Evolutionary conservation across 1,284 basidiomycete species (phyloP), one percentile per base, ranked within the genome.

Genomic region (Sanguinoderma infundibulare): DNA sequence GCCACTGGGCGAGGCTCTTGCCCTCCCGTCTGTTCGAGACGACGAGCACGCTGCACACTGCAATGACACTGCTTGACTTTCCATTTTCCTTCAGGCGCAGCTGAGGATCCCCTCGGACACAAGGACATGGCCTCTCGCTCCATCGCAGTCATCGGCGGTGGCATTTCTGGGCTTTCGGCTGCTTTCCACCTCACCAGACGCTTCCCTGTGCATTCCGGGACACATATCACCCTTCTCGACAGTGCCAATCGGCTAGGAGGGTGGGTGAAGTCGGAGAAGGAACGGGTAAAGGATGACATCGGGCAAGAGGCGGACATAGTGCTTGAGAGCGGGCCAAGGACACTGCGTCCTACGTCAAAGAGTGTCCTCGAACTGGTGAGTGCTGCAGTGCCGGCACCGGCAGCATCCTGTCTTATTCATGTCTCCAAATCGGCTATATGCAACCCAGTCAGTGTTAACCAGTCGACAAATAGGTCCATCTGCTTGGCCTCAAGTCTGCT

Each of bases 321-420:
- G 5, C 78, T 96, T 17, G 95, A 98, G 78, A 82, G 84, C 32
- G 95, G 95, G 0, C 95, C 95, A 36, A 79, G 95, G 40, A 95
- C 92, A 17, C 78, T 97, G 24, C 79, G 94, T 35, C 92, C 94
- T 0, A 87, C 87, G 62, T 86, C 90, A 1, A 83, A 84, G 61
- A 78, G 86, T 3, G 79, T 96, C 62, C 77, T 97, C 4, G 91
- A 95, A 70, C 75, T 98, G 74, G 95, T 95, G 72, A 74, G 92
- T 83, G 3, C n/a, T 30, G 39, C n/a, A n/a, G n/a, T n/a, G n/a
- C n/a, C n/a, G n/a, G n/a, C n/a, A n/a, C n/a, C n/a, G n/a, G n/a
- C n/a, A n/a, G n/a, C n/a, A n/a, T n/a, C n/a, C n/a, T n/a, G n/a
- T n/a, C n/a, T n/a, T n/a, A n/a, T n/a, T n/a, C n/a, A n/a, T n/a